These are phyloP conservation scores for Mrakia gelida DNA, from an alignment of 768 basidiomycete species.

Conservation along the genomic window DNA sequence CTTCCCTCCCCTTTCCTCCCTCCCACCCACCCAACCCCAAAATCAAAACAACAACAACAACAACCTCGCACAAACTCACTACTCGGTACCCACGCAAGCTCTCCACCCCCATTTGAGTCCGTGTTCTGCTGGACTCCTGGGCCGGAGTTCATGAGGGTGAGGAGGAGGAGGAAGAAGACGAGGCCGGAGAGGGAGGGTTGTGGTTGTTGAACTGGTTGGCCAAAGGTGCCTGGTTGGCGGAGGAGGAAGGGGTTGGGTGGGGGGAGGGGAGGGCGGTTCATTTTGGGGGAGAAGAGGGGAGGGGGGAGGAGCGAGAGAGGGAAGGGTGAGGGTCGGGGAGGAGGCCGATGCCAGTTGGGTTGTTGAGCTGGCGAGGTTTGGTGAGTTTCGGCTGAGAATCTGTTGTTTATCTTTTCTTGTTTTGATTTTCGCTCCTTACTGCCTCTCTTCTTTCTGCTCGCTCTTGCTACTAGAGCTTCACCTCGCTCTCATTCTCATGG, in stretches of 20 bases:
- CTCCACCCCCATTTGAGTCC: background rate
- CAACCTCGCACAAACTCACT: background rate
- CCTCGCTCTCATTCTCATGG: no score
- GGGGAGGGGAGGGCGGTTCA: background rate
- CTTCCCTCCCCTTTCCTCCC: background rate
- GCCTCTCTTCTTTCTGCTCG: no score
- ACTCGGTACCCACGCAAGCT: background rate
- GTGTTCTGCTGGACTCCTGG: background rate
- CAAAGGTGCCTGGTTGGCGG: background rate
- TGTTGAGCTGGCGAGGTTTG: background rate
- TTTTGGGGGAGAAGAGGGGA: background rate
- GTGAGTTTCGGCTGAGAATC: no score
- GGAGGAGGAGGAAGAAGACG: conserved; percentile 11
- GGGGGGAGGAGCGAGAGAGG: background rate
- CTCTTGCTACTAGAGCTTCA: no score
- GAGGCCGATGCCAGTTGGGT: background rate
- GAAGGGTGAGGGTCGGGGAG: background rate
- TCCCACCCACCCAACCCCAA: background rate
- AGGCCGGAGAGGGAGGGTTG: conserved; percentile 15
- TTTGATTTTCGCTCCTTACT: no score
- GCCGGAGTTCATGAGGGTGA: conserved; percentile 14
- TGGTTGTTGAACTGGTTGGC: background rate
- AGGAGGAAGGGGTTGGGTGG: conserved; percentile 1
- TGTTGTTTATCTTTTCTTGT: no score
- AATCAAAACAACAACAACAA: background rate